Base-by-base conservation (phyloP, 192 early-diverging fungal species). In the Coemansia aciculifera region DNA sequence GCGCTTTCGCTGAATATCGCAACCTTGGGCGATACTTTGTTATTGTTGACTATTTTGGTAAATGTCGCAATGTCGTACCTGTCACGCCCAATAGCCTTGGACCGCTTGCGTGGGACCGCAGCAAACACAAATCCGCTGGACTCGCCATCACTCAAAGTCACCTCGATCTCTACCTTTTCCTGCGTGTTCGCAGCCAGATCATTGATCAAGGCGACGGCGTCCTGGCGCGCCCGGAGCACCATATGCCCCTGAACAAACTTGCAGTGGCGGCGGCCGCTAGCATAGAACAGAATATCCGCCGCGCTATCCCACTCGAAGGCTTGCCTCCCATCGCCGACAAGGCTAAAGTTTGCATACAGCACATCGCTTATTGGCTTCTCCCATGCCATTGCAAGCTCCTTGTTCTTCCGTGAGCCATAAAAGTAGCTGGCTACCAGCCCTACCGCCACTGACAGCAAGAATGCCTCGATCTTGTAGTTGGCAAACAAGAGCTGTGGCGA, bases 241-340 rank as follows among this genome's bases (percentile, higher is more conserved):
- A 94, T 59, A 51, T 79, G 88, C 29, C 91, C 90, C 64, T 92
- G 90, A 3, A 85, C 85, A 72, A 81, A 88, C 67, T 88, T 83
- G 80, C 90, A 88, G 72, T 86, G 66, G 17, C 86, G 74, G 7
- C 94, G 84, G 3, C 94, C 94, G 67, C 90, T 88, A 43, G 89
- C 88, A 62, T 92, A 93, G 40, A 94, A 85, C 21, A 93, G 69
- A 78, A 87, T 90, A 65, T 94, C 89, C 1, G 86, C 57, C 4
- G 92, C 89, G 40, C 89, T 90, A 72, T 95, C 94, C 64, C 86
- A 71, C 70, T 79, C 77, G 62, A 61, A 72, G 70, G 73, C 78
- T 77, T 59, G 73, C 46, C 49, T 67, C 2, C 86, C 86, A 64
- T 90, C 85, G 34, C 92, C 92, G 19, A 95, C 86, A 27, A 84